Evolutionary conservation across 768 basidiomycete genomes (phyloP).

Genomic region (Pleurotus eryngii): DNA sequence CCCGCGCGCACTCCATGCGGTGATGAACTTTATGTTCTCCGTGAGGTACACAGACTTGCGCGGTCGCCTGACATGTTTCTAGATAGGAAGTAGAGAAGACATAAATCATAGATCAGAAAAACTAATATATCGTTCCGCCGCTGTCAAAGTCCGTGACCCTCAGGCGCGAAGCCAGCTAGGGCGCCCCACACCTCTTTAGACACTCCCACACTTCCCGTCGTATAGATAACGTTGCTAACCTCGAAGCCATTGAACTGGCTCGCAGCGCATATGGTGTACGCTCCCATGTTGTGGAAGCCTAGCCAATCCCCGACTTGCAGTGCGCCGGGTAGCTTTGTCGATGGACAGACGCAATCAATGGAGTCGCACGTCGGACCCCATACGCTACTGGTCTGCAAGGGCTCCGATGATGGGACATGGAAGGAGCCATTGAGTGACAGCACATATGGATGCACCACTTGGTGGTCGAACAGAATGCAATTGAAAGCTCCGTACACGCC

Average conservation of each 20-base stretch:
- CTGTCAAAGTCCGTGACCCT: constrained; percentile 33
- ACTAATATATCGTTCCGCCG: constrained; percentile 9
- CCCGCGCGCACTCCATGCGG: constrained; percentile 16
- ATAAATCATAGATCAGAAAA: constrained; percentile 8
- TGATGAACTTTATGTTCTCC: constrained; percentile 21
- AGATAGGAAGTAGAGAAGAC: background rate
- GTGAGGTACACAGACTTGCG: constrained; percentile 5
- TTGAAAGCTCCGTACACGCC: constrained; percentile 98
- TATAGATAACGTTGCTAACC: constrained; percentile 76
- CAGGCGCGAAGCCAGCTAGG: constrained; percentile 46
- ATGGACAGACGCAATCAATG: constrained; percentile 85
- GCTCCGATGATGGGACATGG: constrained; percentile 39
- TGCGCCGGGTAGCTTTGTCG: constrained; percentile 56
- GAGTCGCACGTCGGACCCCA: constrained; percentile 99
- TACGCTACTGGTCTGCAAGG: constrained; percentile 59
- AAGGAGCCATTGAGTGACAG: constrained; percentile 69
- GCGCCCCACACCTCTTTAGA: constrained; percentile 46
- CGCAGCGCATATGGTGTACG: constrained; percentile 97
- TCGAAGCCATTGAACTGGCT: constrained; percentile 95
- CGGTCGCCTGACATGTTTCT: constrained; percentile 1
- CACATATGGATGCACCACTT: constrained; percentile 81
- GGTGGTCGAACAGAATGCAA: constrained; percentile 97
- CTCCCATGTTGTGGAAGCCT: constrained; percentile 97
- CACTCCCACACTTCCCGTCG: constrained; percentile 53
- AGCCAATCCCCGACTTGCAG: constrained; percentile 96